Conservation (phyloP, 2,329 filamentous ascomycete genomes). For the Sporothrix mexicana region DNA sequence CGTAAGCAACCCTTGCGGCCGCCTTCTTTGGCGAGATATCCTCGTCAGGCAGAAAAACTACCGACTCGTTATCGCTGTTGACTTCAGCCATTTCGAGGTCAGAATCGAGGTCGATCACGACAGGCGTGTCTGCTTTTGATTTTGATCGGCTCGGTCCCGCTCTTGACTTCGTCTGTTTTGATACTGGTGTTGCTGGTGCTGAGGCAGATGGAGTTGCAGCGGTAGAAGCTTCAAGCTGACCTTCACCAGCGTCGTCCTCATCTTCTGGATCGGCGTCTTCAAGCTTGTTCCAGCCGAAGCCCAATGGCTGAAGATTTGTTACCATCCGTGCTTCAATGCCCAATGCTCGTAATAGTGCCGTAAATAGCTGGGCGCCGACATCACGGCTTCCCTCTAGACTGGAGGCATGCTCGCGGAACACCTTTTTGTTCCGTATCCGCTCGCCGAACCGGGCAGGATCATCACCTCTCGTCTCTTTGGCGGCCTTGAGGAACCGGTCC, state of each 20-base stretch:
- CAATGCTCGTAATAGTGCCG: constrained; percentile 78
- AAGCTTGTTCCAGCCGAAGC: constrained; percentile 87
- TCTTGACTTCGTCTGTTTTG: background rate
- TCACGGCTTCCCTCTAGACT: constrained; percentile 82
- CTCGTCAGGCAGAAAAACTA: constrained; percentile 60
- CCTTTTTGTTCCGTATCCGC: constrained; percentile 67
- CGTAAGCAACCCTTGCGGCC: constrained; percentile 53
- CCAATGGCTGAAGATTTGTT: constrained; percentile 81
- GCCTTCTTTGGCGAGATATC: constrained; percentile 37
- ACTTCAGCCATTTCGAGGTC: constrained; percentile 56
- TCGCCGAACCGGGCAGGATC: constrained; percentile 72
- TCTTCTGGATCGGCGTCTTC: constrained; percentile 73
- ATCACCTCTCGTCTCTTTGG: constrained; percentile 54
- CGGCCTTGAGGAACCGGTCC: constrained; percentile 72
- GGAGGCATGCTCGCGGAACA: constrained; percentile 72
- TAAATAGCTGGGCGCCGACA: constrained; percentile 87
- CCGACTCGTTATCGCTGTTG: constrained; percentile 64
- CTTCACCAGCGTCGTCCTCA: constrained; percentile 39
- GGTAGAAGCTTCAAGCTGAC: background rate
- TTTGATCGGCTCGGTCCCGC: background rate
- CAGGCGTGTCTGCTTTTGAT: background rate
- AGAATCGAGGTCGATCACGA: constrained; percentile 34
- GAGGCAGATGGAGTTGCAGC: background rate
- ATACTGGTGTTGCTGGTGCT: constrained; percentile 36
- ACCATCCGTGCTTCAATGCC: constrained; percentile 85